Conservation (phyloP, 2,329 filamentous ascomycete species). For the Fonsecaea pugnacius region DNA sequence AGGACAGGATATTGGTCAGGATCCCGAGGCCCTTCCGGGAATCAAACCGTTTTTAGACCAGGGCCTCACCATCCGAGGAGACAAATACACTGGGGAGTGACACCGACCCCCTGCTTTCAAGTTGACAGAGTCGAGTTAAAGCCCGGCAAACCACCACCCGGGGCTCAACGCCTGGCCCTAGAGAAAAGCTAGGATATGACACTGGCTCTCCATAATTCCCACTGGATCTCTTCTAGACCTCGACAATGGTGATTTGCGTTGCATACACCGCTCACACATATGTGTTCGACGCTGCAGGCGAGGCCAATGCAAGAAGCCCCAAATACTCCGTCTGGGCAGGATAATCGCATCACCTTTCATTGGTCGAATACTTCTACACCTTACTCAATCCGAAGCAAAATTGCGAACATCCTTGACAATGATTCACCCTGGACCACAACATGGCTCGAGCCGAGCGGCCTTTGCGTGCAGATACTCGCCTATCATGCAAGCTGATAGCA, state of each 20-base stretch:
- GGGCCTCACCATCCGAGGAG: slow-evolving; percentile 16
- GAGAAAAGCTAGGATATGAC: not conserved
- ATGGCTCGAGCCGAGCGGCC: slow-evolving; percentile 4
- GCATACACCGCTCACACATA: too few relatives aligned
- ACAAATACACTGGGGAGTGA: slow-evolving; percentile 4
- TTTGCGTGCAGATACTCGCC: slow-evolving; percentile 1
- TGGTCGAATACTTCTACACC: slow-evolving; percentile 2
- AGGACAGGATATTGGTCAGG: slow-evolving; percentile 14
- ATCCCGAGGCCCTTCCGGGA: slow-evolving; percentile 16
- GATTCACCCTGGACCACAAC: not conserved
- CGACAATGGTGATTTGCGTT: not conserved
- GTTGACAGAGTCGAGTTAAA: not conserved
- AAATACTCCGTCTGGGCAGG: not conserved
- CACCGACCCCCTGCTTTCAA: not conserved
- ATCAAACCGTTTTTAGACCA: slow-evolving; percentile 18
- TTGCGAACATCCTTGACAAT: slow-evolving; percentile 19
- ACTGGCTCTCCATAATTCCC: not conserved
- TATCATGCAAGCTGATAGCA: slow-evolving; percentile 12
- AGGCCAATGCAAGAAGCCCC: not conserved
- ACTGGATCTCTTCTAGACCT: not conserved
- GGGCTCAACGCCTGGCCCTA: not conserved
- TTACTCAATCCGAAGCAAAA: slow-evolving; percentile 15
- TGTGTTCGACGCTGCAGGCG: not conserved
- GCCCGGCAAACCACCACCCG: not conserved
- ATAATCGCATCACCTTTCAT: slow-evolving; percentile 9